Base-by-base conservation (phyloP, 2,329 filamentous ascomycete species). In the Colletotrichum abscissum region DNA sequence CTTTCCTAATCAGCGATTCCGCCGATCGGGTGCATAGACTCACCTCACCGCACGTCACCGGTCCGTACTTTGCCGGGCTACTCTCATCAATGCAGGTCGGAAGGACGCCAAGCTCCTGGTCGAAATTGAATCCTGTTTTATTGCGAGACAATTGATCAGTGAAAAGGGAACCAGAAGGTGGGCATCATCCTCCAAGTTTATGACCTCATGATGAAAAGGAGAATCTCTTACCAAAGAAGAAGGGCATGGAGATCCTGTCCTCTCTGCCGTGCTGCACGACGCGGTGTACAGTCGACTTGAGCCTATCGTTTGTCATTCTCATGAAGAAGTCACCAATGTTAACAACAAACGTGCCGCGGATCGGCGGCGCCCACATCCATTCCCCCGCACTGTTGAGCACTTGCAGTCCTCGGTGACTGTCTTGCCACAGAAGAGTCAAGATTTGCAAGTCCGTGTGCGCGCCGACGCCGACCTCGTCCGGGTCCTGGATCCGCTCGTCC, bases 381-480 rank as follows among this genome's bases (percentile, higher is more conserved):
- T 78, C 75, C 3, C 76, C 77, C 3, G 67, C 59, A 12, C 59
- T 63, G 52, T 73, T 76, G 55, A 79, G 76, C 16, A 78, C 76
- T 28, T 79, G 76, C 5, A 79, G 74, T 16, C 76, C 77, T 35
- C 30, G 54, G 35, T 81, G 78, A 68, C 77, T 81, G 68, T 86
- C 85, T 74, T 86, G 85, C 84, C 83, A 87, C 5, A 89, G 80
- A 14, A 89, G 80, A 0, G 87, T 89, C 73, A 88, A 28, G 12
- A 74, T 83, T 73, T 87, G 84, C 35, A 88, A 81, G 74, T 88
- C 84, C 0, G 84, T 86, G 74, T 88, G 86, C 1, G 84, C 83
- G 19, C 86, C 86, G 5, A 88, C 79, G 0, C 85, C 85, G 12
- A 86, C 82, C 42, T 83, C 82, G 0, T 73, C 55, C 9, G 67